These are phyloP conservation scores for Cyclotella atomus DNA, from an alignment of 108 stramenopile genomes.

Conservation along the genomic window DNA sequence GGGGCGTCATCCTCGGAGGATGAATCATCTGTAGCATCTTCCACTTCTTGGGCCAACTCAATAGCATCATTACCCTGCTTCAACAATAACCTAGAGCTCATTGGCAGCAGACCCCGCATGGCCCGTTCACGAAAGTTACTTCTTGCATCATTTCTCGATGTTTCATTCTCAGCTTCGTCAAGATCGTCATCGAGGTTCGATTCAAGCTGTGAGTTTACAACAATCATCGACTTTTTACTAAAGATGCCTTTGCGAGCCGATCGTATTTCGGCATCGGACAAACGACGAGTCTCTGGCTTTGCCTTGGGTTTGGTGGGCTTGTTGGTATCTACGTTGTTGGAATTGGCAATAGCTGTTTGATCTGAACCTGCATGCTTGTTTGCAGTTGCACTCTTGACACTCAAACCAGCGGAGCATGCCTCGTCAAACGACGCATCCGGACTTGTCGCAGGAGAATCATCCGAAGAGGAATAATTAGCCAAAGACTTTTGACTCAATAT, in stretches of 20 bases:
- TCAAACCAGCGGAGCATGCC: not conserved
- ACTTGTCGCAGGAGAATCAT: too few relatives aligned
- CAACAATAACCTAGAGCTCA: not conserved
- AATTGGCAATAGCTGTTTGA: not conserved
- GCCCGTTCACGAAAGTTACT: not conserved
- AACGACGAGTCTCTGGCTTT: not conserved
- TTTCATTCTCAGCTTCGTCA: not conserved
- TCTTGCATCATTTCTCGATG: not conserved
- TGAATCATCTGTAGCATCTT: not conserved
- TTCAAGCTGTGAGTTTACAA: not conserved
- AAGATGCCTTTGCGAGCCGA: not conserved
- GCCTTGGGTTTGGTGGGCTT: not conserved
- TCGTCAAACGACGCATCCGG: too few relatives aligned
- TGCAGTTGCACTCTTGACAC: not conserved
- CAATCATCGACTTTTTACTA: slow-evolving; percentile 5
- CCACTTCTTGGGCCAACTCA: not conserved
- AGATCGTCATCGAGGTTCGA: not conserved
- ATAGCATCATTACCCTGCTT: not conserved
- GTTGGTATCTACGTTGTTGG: not conserved
- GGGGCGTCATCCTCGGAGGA: not conserved
- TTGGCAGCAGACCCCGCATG: not conserved
- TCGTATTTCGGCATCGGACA: slow-evolving; percentile 10
- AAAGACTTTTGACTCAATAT: too few relatives aligned
- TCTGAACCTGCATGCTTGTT: not conserved
- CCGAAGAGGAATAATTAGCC: too few relatives aligned